Conservation (phyloP, 768 basidiomycete genomes). For the Boletus eberwhitei region DNA sequence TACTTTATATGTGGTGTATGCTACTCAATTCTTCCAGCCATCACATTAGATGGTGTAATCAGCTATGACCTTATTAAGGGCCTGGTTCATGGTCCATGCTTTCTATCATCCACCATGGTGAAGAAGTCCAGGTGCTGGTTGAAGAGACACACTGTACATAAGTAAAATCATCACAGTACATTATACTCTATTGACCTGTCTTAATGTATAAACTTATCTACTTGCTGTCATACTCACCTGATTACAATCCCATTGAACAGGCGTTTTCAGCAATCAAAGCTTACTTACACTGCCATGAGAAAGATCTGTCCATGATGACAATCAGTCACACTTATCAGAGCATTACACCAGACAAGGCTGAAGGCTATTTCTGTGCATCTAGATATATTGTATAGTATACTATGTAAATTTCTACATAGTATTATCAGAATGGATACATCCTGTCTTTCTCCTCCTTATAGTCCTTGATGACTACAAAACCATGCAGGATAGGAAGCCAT, state of each 20-base stretch:
- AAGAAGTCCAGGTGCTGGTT: constrained; percentile 16
- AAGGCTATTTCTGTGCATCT: not conserved
- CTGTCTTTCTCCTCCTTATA: not conserved
- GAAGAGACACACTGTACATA: constrained; percentile 16
- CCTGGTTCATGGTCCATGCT: no score
- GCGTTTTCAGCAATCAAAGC: not conserved
- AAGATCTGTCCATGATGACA: not conserved
- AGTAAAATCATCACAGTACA: not conserved
- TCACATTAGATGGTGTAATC: constrained; percentile 20
- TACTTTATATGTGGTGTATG: constrained; percentile 8
- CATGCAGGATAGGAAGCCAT: constrained; percentile 4
- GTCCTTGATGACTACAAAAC: not conserved
- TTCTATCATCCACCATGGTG: constrained; percentile 20
- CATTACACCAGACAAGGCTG: constrained; percentile 1
- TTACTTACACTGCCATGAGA: not conserved
- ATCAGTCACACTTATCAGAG: constrained; percentile 1
- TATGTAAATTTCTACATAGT: not conserved
- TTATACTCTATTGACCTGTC: not conserved
- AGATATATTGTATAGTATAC: constrained; percentile 1
- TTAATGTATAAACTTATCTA: constrained; percentile 22
- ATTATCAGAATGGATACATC: not conserved
- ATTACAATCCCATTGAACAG: constrained; percentile 29
- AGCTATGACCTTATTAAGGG: not conserved
- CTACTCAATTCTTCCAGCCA: constrained; percentile 15
- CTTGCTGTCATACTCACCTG: constrained; percentile 19